Evolutionary conservation across 2,329 filamentous ascomycete genomes (phyloP).

Genomic region (Neonectria neomacrospora): DNA sequence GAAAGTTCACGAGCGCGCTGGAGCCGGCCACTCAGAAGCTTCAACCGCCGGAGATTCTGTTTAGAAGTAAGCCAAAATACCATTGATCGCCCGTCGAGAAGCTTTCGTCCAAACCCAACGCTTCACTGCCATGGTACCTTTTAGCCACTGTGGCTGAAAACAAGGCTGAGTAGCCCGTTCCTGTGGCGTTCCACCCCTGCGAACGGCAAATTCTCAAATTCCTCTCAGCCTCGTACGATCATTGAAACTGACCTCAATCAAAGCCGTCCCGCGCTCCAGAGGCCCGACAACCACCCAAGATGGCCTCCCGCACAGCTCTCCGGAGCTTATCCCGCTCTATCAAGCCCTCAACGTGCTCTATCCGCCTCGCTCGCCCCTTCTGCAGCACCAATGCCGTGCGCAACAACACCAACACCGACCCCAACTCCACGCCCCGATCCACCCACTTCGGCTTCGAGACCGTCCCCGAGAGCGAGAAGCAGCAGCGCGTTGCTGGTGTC

Average conservation of each 20-base stretch:
- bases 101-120: neutral
- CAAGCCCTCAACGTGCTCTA: constrained; percentile 29
- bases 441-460: constrained; percentile 95
- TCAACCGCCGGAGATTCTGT: constrained; percentile 28
- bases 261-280: constrained; percentile 29
- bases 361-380: constrained; percentile 42
- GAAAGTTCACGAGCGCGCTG: constrained; percentile 17
- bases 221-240: constrained; percentile 45
- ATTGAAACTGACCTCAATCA: constrained; percentile 36
- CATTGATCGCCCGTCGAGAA: too few species aligned
- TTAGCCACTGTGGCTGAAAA: constrained; percentile 35
- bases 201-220: constrained; percentile 39
- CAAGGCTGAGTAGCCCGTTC: constrained; percentile 36
- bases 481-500: constrained; percentile 78
- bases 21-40: constrained; percentile 17
- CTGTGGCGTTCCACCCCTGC: constrained; percentile 25
- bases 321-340: constrained; percentile 43
- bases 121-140: neutral
- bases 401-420: constrained; percentile 37
- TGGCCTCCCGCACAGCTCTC: constrained; percentile 47
- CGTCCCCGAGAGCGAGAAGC: constrained; percentile 82
- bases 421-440: constrained; percentile 56
- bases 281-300: constrained; percentile 31
- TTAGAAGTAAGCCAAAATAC: constrained; percentile 21
- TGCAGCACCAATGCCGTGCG: constrained; percentile 43